These are phyloP conservation scores for Iberis pinnata DNA, from an alignment of 345 rosid genomes.

Conservation along the genomic window DNA sequence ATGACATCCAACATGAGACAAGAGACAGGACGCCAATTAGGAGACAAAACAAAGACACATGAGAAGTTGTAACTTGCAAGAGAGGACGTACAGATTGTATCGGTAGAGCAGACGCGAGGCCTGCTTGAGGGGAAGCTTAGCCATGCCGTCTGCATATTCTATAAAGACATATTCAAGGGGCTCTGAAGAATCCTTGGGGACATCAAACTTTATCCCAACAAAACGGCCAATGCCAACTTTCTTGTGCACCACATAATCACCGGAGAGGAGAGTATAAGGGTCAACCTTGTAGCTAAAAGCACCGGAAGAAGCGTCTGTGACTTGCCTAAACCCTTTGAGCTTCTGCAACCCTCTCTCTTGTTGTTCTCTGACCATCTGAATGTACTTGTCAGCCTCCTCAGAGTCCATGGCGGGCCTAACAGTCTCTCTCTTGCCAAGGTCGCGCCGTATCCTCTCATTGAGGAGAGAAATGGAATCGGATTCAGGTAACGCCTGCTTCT, in stretches of 20 bases:
- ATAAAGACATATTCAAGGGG: constrained; percentile 75
- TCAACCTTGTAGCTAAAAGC: constrained; percentile 77
- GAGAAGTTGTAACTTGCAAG: background rate
- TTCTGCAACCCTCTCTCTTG: constrained; percentile 86
- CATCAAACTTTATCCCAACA: constrained; percentile 76
- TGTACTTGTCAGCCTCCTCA: constrained; percentile 79
- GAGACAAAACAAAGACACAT: background rate
- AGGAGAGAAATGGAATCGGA: constrained; percentile 60
- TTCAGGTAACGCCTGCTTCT: constrained; percentile 37
- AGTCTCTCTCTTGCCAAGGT: constrained; percentile 50
- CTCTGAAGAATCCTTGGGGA: constrained; percentile 49
- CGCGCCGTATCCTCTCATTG: constrained; percentile 71
- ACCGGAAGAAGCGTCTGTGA: constrained; percentile 25
- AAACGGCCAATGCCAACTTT: constrained; percentile 89
- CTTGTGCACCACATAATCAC: constrained; percentile 93
- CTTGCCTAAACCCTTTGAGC: constrained; percentile 57
- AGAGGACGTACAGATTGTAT: constrained; percentile 58
- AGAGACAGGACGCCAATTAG: background rate
- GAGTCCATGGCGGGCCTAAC: constrained; percentile 56
- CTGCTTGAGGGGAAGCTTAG: constrained; percentile 88
- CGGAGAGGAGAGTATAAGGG: constrained; percentile 59
- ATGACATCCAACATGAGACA: constrained; percentile 4
- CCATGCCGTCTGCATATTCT: constrained; percentile 95
- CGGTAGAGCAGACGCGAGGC: constrained; percentile 88
- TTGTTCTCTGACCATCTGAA: constrained; percentile 70